Evolutionary conservation across 2,329 filamentous ascomycete genomes (phyloP), one percentile per base, ranked within the genome.

Genomic region (Ophiostoma angusticollis): DNA sequence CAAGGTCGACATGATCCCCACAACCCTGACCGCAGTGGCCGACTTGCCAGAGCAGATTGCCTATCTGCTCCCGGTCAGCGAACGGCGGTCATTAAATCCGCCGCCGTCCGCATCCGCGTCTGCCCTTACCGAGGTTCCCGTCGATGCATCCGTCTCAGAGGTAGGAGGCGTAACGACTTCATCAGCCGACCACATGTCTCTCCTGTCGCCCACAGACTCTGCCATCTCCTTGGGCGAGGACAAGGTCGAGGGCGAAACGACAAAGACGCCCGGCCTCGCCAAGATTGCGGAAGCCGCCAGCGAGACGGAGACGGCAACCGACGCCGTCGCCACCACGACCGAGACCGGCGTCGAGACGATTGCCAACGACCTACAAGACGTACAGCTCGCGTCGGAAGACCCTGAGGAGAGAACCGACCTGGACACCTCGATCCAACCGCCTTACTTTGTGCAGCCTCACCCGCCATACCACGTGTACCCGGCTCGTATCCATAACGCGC

Each of bases 401-500:
- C n/a, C n/a, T n/a, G 41, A 40, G 21, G 16, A 47, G 51, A 39
- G 19, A 21, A 25, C 31, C 16, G 53, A 62, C 28, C 55, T 75
- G 41, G 67, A 79, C 50, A 78, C 74, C 3, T 56, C 62, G 9
- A 67, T 76, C 43, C 80, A 89, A 54, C 89, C 91, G 14, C 91
- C 91, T 6, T 70, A 69, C 43, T 98, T 87, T 53, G 87, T 98
- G 39, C 85, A 94, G 56, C 91, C 91, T 19, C 91, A 98, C 57
- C 85, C 85, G 41, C 91, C 91, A 0, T 91, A 93, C 60, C 71
- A 89, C 48, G 86, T 96, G 44, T 93, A 83, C 60, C 81, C 86
- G 1, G 87, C 89, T n/a, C 84, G 78, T 47, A 74, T 98, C 33
- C 80, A 85, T 59, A 78, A 78, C 51, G 75, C 85, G 3, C 80